Base-by-base conservation (phyloP, 2,329 filamentous ascomycete genomes). In the Xenoacremonium recifei region DNA sequence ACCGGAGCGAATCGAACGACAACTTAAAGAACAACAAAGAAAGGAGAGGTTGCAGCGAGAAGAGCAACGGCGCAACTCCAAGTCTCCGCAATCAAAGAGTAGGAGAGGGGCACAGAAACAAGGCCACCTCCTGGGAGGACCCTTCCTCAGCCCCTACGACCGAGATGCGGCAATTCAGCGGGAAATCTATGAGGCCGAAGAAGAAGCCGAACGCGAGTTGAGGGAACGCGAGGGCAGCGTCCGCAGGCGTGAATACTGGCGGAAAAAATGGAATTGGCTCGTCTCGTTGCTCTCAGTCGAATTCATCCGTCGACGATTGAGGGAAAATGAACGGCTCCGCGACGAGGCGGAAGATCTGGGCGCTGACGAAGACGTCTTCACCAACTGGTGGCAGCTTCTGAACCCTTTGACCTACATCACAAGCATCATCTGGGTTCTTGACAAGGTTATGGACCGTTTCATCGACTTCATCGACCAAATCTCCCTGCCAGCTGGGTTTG, bases 331-430 rank as follows among this genome's bases (percentile, higher is more conserved):
- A 12, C 40, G 17, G 3, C 31, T 23, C 12, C 30, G 36, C 3
- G 53, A 54, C 0, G 45, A 49, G 21, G 35, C 45, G 1, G 37
- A 44, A 1, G 42, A 51, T 3, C 40, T 35, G 7, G 32, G 47
- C 13, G 16, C 47, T 12, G 49, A 42, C 13, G 40, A 49, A 6
- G 40, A 40, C 13, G 45, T 34, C 4, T 45, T 43, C 11, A 37
- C 42, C 16, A 42, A 57, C 23, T 60, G 58, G 50, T 51, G 53
- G 47, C 51, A 52, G 15, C 44, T 65, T 3, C 35, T 64, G 4
- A 55, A 64, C 20, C 65, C 64, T 1, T 49, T 55, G 41, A 64
- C 60, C 5, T 66, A 66, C 21, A 5, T 65, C 2, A 40, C 56
- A 15, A 47, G 50, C 4, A 11, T 60, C 13, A 44, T 42, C 13